Evolutionary conservation across 495 filamentous ascomycete genomes (phyloP), one percentile per base, ranked within the genome.

Genomic region (Pseudomonodictys pantanalensis): DNA sequence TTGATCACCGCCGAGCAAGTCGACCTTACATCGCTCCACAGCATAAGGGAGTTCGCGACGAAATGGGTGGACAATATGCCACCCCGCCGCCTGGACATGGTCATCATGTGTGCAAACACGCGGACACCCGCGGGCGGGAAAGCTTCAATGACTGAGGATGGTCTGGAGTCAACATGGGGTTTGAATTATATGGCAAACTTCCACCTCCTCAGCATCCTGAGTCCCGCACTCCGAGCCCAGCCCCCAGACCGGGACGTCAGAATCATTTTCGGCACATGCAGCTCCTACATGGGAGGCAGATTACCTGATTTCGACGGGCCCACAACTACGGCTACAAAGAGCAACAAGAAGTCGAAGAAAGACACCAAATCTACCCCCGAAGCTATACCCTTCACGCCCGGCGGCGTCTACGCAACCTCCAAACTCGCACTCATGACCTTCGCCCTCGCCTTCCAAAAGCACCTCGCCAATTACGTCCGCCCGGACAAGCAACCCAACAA

Each of bases 31-130:
- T 92, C 88, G 11, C 77, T 97, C 17, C 83, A 96, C 68, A 92
- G 87, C 58, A 85, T 99, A 55, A 89, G 93, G 23, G 78, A 85
- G 56, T 99, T 99, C 69, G 93, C 93, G n/a, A 99, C 93, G 2
- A 91, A 91, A 75, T 99, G 95, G 91, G 88, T 97, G 64, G 92
- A 99, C 73, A 99, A 97, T 70, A 82, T 85, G 25, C 92, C 95
- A 0, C 88, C 91, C 20, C 83, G 93, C 33, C 83, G 93, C n/a
- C 77, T 99, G 3, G 93, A 99, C 72, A 90, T 92, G 84, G 75
- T 99, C 22, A 84, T 99, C 42, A 79, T 97, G 17, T 95, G 90
- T 72, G 93, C 84, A 3, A 85, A 85, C 32, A 86, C 86, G 0
- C 72, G 88, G 38, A 92, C 88, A 0, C 83, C 91, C 1, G 81